Percentiles rank a stretch among this genome's conserved stretches.
phyloP scores from a whole-genome alignment of 371 early-diverging fungal species.

The Aphelidium insulamus region DNA sequence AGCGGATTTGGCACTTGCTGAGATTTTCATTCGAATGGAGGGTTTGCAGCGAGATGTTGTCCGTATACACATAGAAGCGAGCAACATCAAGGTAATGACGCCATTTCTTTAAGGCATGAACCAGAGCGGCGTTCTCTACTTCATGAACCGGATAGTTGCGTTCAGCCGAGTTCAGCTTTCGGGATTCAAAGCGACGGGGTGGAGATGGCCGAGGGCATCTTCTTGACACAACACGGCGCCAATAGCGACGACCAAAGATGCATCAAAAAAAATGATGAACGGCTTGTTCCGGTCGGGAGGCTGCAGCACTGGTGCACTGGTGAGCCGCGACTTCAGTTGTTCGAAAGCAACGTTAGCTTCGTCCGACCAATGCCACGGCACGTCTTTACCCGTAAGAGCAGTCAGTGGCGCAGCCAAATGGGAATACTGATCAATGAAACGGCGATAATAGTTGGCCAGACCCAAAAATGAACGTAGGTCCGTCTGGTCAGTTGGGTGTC shows the following conservation, averaged over 20 bases:
- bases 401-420: constrained; percentile 14
- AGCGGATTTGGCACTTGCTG: too few species aligned
- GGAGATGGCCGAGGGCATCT: constrained; percentile 1
- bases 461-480: constrained; percentile 25
- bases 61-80: too few species aligned
- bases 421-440: constrained; percentile 19
- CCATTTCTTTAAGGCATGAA: constrained; percentile 7
- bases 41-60: too few species aligned
- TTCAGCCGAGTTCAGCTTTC: constrained; percentile 8
- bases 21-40: too few species aligned
- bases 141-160: constrained; percentile 7
- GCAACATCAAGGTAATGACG: too few species aligned
- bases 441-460: constrained; percentile 19
- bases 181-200: constrained; percentile 9
- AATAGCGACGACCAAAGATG: constrained; percentile 18
- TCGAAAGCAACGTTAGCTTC: constrained; percentile 13
- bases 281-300: constrained; percentile 7
- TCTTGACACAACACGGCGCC: constrained; percentile 18
- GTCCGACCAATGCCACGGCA: constrained; percentile 9
- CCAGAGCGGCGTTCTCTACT: constrained; percentile 10
- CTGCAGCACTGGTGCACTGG: constrained; percentile 9
- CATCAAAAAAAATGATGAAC: constrained; percentile 19
- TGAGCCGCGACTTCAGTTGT: constrained; percentile 11
- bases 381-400: constrained; percentile 10
- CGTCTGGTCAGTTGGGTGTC: constrained; percentile 6